These are phyloP conservation scores for Sporormia fimetaria DNA, from an alignment of 495 filamentous ascomycete genomes.

Conservation along the genomic window DNA sequence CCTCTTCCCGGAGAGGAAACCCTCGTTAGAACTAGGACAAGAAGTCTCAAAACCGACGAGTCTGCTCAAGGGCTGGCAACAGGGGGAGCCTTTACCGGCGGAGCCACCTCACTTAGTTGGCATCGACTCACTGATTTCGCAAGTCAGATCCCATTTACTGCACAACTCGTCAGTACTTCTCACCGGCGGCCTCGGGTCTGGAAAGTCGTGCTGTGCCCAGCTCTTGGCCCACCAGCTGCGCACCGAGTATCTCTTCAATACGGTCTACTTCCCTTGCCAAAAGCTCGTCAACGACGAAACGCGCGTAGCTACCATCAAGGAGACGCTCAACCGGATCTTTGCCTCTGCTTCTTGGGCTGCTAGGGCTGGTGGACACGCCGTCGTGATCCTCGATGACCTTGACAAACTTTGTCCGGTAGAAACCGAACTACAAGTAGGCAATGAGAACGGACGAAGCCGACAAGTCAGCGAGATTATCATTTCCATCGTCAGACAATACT, in stretches of 20 bases:
- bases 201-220: slow-evolving; percentile 67
- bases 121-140: slow-evolving; percentile 62
- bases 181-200: slow-evolving; percentile 77
- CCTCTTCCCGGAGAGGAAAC: slow-evolving; percentile 59
- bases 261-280: slow-evolving; percentile 69
- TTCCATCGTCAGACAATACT: slow-evolving; percentile 71
- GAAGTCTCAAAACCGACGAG: slow-evolving; percentile 38
- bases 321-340: slow-evolving; percentile 70
- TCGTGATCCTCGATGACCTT: slow-evolving; percentile 85
- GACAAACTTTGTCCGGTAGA: slow-evolving; percentile 86
- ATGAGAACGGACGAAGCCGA: slow-evolving; percentile 79
- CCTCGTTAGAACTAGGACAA: slow-evolving; percentile 59
- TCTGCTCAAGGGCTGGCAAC: slow-evolving; percentile 18
- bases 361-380: slow-evolving; percentile 63
- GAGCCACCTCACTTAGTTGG: slow-evolving; percentile 60
- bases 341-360: slow-evolving; percentile 84
- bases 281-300: slow-evolving; percentile 80
- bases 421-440: slow-evolving; percentile 82
- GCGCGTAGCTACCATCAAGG: slow-evolving; percentile 78
- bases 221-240: slow-evolving; percentile 56
- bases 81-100: slow-evolving; percentile 43
- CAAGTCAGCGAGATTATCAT: slow-evolving; percentile 87
- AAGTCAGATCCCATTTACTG: slow-evolving; percentile 59
- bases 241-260: slow-evolving; percentile 56
- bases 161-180: slow-evolving; percentile 82